Evolutionary conservation across 129 eudicot species (phyloP).

Genomic region (Chrysanthemum makinoi): DNA sequence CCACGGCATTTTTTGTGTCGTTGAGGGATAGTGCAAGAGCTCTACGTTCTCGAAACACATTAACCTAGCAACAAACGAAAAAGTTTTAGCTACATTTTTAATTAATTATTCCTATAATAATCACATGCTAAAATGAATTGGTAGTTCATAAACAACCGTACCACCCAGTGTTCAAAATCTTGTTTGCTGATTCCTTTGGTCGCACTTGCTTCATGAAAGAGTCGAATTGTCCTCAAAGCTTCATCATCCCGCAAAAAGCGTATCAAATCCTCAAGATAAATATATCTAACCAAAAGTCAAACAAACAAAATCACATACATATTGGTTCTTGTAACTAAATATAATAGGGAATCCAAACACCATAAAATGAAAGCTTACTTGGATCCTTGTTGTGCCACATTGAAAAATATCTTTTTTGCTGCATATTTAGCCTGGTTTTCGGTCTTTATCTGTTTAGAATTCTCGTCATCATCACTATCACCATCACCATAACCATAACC

Average conservation of each 20-base stretch:
- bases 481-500: too few relatives aligned
- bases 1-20: slow-evolving; percentile 58
- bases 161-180: slow-evolving; percentile 62
- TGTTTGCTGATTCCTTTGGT: slow-evolving; percentile 41
- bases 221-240: slow-evolving; percentile 39
- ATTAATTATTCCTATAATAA: too few relatives aligned
- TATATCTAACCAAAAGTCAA: slow-evolving; percentile 31
- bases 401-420: slow-evolving; percentile 70
- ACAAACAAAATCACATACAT: neutral
- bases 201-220: slow-evolving; percentile 47
- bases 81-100: neutral
- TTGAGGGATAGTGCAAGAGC: slow-evolving; percentile 52
- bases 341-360: too few relatives aligned
- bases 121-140: too few relatives aligned
- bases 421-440: slow-evolving; percentile 68
- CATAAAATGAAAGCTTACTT: slow-evolving; percentile 33
- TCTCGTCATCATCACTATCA: slow-evolving; percentile 42
- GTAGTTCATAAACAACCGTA: slow-evolving; percentile 1
- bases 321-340: neutral
- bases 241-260: slow-evolving; percentile 54
- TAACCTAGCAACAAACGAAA: slow-evolving; percentile 27
- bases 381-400: slow-evolving; percentile 76
- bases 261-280: slow-evolving; percentile 50
- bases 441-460: slow-evolving; percentile 50
- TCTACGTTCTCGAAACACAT: slow-evolving; percentile 46